Conservation (phyloP, 257 asterid genomes). For the Cinchona pubescens region DNA sequence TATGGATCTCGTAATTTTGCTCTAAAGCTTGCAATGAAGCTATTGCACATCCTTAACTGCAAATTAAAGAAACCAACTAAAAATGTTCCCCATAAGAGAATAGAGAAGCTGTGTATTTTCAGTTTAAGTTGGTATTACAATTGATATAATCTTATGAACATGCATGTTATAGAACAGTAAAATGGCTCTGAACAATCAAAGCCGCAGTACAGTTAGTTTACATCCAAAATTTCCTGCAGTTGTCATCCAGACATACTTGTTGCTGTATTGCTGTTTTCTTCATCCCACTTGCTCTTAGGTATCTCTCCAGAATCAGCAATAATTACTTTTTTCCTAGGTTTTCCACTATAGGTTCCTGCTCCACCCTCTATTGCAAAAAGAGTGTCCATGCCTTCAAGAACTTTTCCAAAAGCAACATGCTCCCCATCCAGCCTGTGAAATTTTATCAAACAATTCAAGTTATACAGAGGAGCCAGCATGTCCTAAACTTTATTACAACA, state of each 20-base stretch:
- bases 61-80: background rate
- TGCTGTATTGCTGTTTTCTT: constrained; percentile 40
- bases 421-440: constrained; percentile 82
- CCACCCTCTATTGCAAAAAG: constrained; percentile 93
- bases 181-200: constrained; percentile 13
- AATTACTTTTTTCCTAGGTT: constrained; percentile 86
- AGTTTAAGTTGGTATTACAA: background rate
- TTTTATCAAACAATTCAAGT: background rate
- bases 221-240: constrained; percentile 16
- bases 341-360: constrained; percentile 96
- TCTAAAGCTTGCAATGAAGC: background rate
- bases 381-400: constrained; percentile 91
- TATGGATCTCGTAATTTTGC: background rate
- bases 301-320: constrained; percentile 88
- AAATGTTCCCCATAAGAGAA: background rate
- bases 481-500: background rate
- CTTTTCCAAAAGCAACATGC: constrained; percentile 89
- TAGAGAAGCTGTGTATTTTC: background rate
- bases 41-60: background rate
- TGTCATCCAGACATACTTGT: constrained; percentile 20
- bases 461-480: background rate
- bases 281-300: constrained; percentile 85
- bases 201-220: constrained; percentile 19
- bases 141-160: constrained; percentile 17
- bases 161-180: constrained; percentile 26